These are phyloP conservation scores for Hydnum rufescens DNA, from an alignment of 768 basidiomycete species.

Conservation along the genomic window DNA sequence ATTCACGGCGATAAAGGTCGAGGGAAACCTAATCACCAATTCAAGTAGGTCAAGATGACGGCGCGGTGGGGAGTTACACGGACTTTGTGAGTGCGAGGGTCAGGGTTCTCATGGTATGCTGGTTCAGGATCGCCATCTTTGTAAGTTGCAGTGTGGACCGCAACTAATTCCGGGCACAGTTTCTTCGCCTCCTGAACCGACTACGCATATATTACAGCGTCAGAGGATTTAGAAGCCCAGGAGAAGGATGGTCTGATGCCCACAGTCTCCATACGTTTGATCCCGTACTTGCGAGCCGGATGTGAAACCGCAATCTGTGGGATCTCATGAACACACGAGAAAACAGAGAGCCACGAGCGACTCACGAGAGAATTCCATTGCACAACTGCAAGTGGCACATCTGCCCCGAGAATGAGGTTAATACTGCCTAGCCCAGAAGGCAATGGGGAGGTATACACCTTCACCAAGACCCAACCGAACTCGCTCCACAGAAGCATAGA, in stretches of 20 bases:
- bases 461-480: slow-evolving; percentile 47
- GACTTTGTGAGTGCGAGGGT: slow-evolving; percentile 85
- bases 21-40: slow-evolving; percentile 69
- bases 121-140: slow-evolving; percentile 71
- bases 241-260: not conserved
- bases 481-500: slow-evolving; percentile 72
- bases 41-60: not conserved
- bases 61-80: slow-evolving; percentile 4
- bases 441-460: slow-evolving; percentile 15
- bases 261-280: slow-evolving; percentile 68
- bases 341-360: not conserved
- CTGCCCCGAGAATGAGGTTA: slow-evolving; percentile 11
- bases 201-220: not conserved
- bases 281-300: slow-evolving; percentile 78
- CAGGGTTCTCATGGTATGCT: slow-evolving; percentile 79
- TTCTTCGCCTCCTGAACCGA: slow-evolving; percentile 52
- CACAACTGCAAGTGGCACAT: slow-evolving; percentile 54
- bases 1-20: slow-evolving; percentile 83
- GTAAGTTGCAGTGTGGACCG: slow-evolving; percentile 92
- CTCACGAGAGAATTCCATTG: slow-evolving; percentile 56
- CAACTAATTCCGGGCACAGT: slow-evolving; percentile 63
- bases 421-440: slow-evolving; percentile 14
- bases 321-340: not conserved
- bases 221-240: not conserved
- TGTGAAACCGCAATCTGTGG: slow-evolving; percentile 79